Base-by-base conservation (phyloP, 306 rosid species). In the Betula pendula region DNA sequence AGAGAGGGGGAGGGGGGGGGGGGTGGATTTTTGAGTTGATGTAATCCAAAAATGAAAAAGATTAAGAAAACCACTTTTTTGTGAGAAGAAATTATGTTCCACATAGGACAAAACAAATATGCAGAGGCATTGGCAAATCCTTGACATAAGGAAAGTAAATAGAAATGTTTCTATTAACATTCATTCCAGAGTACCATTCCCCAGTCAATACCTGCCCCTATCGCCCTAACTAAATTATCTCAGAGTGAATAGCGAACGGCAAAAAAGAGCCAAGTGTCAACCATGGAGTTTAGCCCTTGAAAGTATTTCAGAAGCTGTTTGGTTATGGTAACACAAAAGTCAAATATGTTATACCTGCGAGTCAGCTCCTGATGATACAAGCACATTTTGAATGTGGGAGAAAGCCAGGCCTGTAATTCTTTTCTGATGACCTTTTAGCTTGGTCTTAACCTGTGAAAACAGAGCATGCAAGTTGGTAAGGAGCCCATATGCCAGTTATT, bases 351-450 rank as follows among this genome's bases (percentile, higher is more conserved):
- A 83, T 85, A 96, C 99, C 99, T 96, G 99, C 38, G 99, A 96
- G 85, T 96, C 99, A 4, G 99, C 99, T 77, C 98, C 99, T 14
- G 99, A 96, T 78, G 99, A 96, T 56, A 96, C 98, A 75, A 96
- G 99, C 81, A 96, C 94, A 82, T 92, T 96, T 70, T 89, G 89
- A 77, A 53, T 56, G 13, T 93, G 90, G 63, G 99, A 96, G 78
- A 96, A 96, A 52, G 99, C 99, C 59, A 96, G 97, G 71, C 99
- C 99, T 1, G 99, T 96, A 70, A 96, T 96, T 87, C 99, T 96
- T 89, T 96, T 96, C 85, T 91, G 96, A 88, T 96, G 99, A 82
- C 99, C 99, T 79, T 89, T 93, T 62, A 96, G 79, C 89, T 91
- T 96, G 77, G 94, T 92, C 87, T 89, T 96, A 79, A 93, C 98